phyloP scores from a whole-genome alignment of 139 green algal genomes.

The Marvania coccoides region DNA sequence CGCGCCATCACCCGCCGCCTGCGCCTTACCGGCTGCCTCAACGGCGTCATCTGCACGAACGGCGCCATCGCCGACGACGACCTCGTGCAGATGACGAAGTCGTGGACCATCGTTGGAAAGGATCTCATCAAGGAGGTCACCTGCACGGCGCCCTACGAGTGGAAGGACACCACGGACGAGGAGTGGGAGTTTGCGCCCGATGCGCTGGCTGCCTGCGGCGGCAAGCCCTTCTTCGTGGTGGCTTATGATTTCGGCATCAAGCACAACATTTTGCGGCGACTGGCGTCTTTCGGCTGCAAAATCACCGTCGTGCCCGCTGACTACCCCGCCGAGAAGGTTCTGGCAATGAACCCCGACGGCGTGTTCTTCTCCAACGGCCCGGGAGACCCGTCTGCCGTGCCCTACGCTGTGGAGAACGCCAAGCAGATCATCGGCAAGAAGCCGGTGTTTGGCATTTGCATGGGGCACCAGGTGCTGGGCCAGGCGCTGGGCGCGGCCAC shows the following conservation, averaged over 20 bases:
- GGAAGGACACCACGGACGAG: slow-evolving; percentile 74
- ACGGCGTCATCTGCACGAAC: slow-evolving; percentile 76
- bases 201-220: slow-evolving; percentile 1
- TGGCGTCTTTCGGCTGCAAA: slow-evolving; percentile 85
- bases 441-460: slow-evolving; percentile 99
- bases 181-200: slow-evolving; percentile 89
- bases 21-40: slow-evolving; percentile 83
- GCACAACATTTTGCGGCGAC: slow-evolving; percentile 96
- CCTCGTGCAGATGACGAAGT: slow-evolving; percentile 73
- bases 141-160: slow-evolving; percentile 87
- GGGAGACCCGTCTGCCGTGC: slow-evolving; percentile 92
- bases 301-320: slow-evolving; percentile 94
- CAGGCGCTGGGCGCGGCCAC: slow-evolving; percentile 93
- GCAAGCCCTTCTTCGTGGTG: slow-evolving; percentile 59
- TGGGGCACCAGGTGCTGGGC: slow-evolving; percentile 98
- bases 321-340: slow-evolving; percentile 82
- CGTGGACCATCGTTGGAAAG: slow-evolving; percentile 91
- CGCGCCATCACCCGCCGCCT: slow-evolving; percentile 84
- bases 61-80: slow-evolving; percentile 63
- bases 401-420: slow-evolving; percentile 94
- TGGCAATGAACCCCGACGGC: slow-evolving; percentile 94
- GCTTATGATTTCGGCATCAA: slow-evolving; percentile 99
- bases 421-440: slow-evolving; percentile 89
- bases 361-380: slow-evolving; percentile 96
- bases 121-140: slow-evolving; percentile 69